Base-by-base conservation (phyloP, 2,329 filamentous ascomycete genomes). In the Colletotrichum siamense region DNA sequence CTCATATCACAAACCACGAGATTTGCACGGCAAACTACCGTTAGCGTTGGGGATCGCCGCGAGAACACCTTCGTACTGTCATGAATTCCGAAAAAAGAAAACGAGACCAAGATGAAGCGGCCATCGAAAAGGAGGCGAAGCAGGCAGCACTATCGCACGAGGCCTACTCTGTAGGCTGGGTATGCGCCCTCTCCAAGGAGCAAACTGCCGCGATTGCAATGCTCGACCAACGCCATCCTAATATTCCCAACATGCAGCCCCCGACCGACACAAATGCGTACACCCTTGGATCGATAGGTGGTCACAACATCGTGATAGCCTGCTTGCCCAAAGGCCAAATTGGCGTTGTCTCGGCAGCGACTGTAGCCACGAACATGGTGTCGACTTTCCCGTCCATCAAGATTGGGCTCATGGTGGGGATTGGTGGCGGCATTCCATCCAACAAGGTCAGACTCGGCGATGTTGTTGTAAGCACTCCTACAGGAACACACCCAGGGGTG, bases 251-350 rank as follows among this genome's bases (percentile, higher is more conserved):
- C 3, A 79, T 80, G 15, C 34, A 57, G 2, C 70, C 71, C 28
- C 65, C 12, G 10, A 61, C 24, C 5, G 82, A 84, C 16, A 65
- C 65, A 0, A 84, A 84, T 39, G 67, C 68, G 0, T 84, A 84
- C 34, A 79, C 76, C 0, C 81, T 79, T 68, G 82, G 81, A 2
- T 77, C 78, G 0, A 74, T 83, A 2, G 77, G 79, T 1, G 12
- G 69, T 0, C 81, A 84, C 39, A 81, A 82, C 4, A 44, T 83
- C 0, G 80, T 82, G 1, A 82, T 83, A 1, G 78, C 79, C 3
- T 81, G 77, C 2, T 74, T 83, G 2, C 70, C 79, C 1, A 78
- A 75, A 2, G 80, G 81, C 1, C 59, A 71, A 0, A 78, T 76
- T 9, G 81, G 81, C 1, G 79, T 49, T 0, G 65, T 30, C 1